phyloP scores from a whole-genome alignment of 177 flowering plant species.

The Vitis hybrid region DNA sequence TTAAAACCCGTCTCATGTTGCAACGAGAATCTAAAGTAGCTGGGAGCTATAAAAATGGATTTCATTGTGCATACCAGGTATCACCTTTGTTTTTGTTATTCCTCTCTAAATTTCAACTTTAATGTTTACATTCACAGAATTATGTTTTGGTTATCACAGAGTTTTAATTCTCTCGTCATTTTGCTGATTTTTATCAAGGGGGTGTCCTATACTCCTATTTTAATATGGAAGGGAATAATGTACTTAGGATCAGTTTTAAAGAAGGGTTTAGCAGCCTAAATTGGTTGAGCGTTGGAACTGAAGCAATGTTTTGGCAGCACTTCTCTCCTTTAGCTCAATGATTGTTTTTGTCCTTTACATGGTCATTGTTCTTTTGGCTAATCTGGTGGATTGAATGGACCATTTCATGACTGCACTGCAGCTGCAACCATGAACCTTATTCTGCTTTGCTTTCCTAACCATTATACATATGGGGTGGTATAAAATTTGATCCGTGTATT shows the following conservation, averaged over 20 bases:
- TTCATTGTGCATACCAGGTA: conserved; percentile 89
- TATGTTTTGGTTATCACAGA: not conserved
- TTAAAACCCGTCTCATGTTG: conserved; percentile 92
- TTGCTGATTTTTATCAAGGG: not conserved
- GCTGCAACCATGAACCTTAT: not conserved
- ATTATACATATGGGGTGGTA: not conserved
- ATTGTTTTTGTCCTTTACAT: not conserved
- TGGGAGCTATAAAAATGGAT: conserved; percentile 70
- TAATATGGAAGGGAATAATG: not conserved
- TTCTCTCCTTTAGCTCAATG: not conserved
- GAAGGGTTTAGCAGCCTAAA: too few species aligned
- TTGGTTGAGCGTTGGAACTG: not conserved
- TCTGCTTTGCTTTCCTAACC: not conserved
- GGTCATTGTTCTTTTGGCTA: not conserved
- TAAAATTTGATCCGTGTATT: not conserved
- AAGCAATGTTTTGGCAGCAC: not conserved
- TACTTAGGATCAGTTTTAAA: not conserved
- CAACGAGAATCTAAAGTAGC: conserved; percentile 60
- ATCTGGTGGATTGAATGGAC: not conserved
- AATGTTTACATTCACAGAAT: not conserved
- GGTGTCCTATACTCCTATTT: too few species aligned
- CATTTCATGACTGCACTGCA: not conserved
- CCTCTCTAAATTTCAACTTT: not conserved
- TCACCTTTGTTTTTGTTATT: not conserved
- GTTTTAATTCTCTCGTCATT: not conserved